Conservation (phyloP, 176 grass and related monocot genomes). For the Aegilops bicornis region DNA sequence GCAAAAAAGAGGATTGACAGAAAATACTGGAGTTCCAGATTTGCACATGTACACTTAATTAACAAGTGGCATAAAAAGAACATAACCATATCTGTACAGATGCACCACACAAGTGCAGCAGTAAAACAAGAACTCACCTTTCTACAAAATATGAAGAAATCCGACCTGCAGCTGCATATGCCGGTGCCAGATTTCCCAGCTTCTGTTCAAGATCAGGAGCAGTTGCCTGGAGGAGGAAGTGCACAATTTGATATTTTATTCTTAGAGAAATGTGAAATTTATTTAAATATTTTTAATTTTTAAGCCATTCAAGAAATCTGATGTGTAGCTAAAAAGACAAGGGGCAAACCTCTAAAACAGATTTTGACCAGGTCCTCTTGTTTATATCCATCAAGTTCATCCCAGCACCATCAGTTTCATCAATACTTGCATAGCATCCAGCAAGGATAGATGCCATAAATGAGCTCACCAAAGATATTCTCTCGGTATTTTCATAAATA, state of each 20-base stretch:
- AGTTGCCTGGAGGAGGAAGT: conserved; percentile 62
- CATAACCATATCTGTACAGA: not conserved
- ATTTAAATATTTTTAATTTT: not conserved
- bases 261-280: not conserved
- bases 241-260: conserved; percentile 16
- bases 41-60: not conserved
- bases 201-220: conserved; percentile 78
- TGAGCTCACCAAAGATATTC: conserved; percentile 93
- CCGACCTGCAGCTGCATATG: conserved; percentile 67
- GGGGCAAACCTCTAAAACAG: conserved; percentile 71
- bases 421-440: conserved; percentile 87
- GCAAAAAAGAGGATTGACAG: not conserved
- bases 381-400: conserved; percentile 99
- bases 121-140: conserved; percentile 41
- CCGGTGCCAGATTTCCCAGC: conserved; percentile 74
- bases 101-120: not conserved
- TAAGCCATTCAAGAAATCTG: not conserved
- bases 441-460: conserved; percentile 88
- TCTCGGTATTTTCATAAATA: conserved; percentile 77
- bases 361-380: conserved; percentile 66
- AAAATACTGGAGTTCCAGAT: not conserved
- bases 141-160: conserved; percentile 90
- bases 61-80: not conserved
- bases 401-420: conserved; percentile 93
- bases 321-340: conserved; percentile 3